A percentile compares a stretch with the other conserved stretches of the same genome.
phyloP scores from a whole-genome alignment of 2,329 filamentous ascomycete species.

The Exophiala alcalophila region DNA sequence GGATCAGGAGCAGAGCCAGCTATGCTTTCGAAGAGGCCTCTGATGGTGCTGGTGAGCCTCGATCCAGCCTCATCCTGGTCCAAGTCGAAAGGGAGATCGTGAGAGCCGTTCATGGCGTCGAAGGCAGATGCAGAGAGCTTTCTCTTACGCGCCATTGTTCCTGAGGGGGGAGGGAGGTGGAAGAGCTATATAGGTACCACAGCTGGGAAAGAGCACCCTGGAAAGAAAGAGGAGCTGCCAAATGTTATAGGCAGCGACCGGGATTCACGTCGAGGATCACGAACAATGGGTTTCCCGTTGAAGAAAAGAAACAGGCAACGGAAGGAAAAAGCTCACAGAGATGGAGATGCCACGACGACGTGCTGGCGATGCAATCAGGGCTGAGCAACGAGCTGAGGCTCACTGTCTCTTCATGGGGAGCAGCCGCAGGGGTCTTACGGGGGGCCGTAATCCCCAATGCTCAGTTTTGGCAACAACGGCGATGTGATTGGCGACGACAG shows the following conservation, averaged over 20 bases:
- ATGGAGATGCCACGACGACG: constrained; percentile 7
- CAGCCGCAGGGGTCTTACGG: constrained; percentile 10
- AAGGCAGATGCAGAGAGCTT: constrained; percentile 23
- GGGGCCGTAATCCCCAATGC: constrained; percentile 16
- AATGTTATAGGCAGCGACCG: constrained; percentile 5
- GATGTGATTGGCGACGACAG: constrained; percentile 12
- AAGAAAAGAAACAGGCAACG: constrained; percentile 15
- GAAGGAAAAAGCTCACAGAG: constrained; percentile 3
- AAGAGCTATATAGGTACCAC: constrained; percentile 18
- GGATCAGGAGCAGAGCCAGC: constrained; percentile 25
- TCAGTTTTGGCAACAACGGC: constrained; percentile 10
- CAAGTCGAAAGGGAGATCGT: constrained; percentile 8
- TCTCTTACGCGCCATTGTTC: constrained; percentile 16
- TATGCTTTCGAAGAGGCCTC: constrained; percentile 24
- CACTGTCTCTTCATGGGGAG: constrained; percentile 9
- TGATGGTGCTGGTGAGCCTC: constrained; percentile 19
- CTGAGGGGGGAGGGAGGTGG: not conserved
- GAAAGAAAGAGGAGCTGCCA: constrained; percentile 5
- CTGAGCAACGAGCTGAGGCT: constrained; percentile 25
- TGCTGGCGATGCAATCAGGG: constrained; percentile 16
- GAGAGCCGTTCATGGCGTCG: constrained; percentile 19
- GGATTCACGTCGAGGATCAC: constrained; percentile 3
- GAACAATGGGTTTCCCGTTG: no score
- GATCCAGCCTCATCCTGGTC: constrained; percentile 7
- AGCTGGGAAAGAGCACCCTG: constrained; percentile 9